Evolutionary conservation across 164 flowering plant genomes (phyloP), one percentile per base, ranked within the genome.

Genomic region (Kingdonia uniflora): DNA sequence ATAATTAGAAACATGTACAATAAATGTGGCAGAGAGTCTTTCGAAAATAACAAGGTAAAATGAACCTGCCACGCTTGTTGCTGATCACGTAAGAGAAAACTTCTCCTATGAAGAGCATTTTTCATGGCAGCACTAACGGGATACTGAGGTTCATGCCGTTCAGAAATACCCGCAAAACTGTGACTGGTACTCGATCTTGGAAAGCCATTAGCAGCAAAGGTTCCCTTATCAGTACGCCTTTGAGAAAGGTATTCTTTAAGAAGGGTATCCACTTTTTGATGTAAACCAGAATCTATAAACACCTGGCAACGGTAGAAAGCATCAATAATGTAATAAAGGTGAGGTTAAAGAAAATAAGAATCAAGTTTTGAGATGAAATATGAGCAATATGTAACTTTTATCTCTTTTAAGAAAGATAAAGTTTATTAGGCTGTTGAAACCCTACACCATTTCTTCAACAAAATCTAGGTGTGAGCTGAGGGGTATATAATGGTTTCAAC

Each of bases 51-150:
- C 49, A 59, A 20, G 49, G 26, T 49, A 58, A 49, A 59, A 35
- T 53, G 25, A 71, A 91, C 99, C 96, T 88, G 88, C 99, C 99
- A 88, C 49, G 72, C 66, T 52, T 62, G 73, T 55, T 88, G 98
- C 56, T 74, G 85, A 58, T 74, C 73, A 33, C 68, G 74, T 65
- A 92, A 61, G 33, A 76, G 88, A 70, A 75, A 51, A 67, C 84
- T 84, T 70, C 74, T 75, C 37, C 74, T 66, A 64, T 71, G 62
- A 25, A 68, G 58, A 41, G 87, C 66, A 68, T 77, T 84, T 49
- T 84, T 87, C 76, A 68, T 67, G 17, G 74, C 71, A 57, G 66
- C 59, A 68, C 72, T 78, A 65, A 70, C 74, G n/a, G 51, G 48
- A 12, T 44, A 17, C 29, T 57, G 65, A 19, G 80, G 69, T 53